Percentiles rank a stretch among this genome's conserved stretches.
Evolutionary conservation across 2,329 filamentous ascomycete genomes (phyloP).

Genomic region (Trichoderma aggressivum): DNA sequence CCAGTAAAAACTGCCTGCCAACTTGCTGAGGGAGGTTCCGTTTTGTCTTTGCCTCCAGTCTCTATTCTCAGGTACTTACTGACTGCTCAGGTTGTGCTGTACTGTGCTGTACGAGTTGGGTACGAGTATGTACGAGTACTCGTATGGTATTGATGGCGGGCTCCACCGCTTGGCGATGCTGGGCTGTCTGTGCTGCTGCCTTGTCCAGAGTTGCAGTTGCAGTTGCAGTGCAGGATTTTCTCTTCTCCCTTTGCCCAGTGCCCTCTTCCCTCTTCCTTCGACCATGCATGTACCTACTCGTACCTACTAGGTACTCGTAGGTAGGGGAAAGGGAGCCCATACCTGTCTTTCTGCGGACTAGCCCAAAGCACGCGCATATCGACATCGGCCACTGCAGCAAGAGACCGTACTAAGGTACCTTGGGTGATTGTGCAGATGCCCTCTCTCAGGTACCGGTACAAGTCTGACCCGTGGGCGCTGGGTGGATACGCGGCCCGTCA

Average conservation of each 20-base stretch:
- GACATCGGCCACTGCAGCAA: conserved; percentile 7
- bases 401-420: no score
- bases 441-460: background rate
- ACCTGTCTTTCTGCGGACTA: background rate
- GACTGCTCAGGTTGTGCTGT: background rate
- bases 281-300: background rate
- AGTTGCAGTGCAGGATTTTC: background rate
- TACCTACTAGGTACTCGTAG: no score
- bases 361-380: conserved; percentile 11
- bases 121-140: background rate
- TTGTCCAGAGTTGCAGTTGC: background rate
- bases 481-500: background rate
- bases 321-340: background rate
- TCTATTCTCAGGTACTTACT: no score
- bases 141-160: background rate
- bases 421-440: background rate
- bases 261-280: background rate
- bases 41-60: background rate
- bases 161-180: background rate
- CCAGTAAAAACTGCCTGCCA: background rate
- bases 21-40: background rate
- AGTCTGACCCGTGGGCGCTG: background rate
- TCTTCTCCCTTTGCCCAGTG: background rate
- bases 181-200: background rate
- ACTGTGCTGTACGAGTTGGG: background rate